A percentile compares a stretch with the other conserved stretches of the same genome.
These are phyloP conservation scores for Penicillium freii DNA, from an alignment of 2,329 filamentous ascomycete genomes.

Conservation along the genomic window DNA sequence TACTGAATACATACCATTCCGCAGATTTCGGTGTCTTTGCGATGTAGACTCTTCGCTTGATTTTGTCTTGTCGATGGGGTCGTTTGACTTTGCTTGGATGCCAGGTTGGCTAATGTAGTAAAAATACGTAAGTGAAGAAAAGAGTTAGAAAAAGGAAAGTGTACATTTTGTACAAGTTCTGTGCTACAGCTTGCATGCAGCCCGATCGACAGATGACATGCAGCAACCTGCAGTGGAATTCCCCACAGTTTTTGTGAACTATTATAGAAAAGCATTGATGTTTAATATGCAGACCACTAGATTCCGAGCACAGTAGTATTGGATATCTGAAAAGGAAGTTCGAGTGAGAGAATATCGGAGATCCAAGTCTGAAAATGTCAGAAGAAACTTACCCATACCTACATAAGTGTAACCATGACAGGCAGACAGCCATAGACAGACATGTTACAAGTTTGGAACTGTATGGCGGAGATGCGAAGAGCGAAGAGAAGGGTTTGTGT, in stretches of 20 bases:
- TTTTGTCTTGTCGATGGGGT: not conserved
- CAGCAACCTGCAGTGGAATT: not conserved
- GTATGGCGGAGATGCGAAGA: not conserved
- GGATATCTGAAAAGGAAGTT: not conserved
- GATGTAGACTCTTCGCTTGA: not conserved
- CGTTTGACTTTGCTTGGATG: not conserved
- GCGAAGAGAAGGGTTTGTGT: not conserved
- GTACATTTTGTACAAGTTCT: not conserved
- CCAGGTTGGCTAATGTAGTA: not conserved
- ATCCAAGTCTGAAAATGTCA: not conserved
- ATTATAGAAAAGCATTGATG: not conserved
- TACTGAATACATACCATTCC: conserved; percentile 1
- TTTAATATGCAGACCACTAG: not conserved
- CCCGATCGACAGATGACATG: not conserved
- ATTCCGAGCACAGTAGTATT: not conserved
- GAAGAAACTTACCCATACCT: not conserved
- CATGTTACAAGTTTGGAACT: not conserved
- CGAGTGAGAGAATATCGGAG: not conserved
- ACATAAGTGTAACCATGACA: not conserved
- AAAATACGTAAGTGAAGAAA: too few species aligned
- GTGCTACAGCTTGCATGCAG: not conserved
- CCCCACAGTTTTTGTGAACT: not conserved
- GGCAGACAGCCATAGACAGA: not conserved
- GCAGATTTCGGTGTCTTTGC: not conserved
- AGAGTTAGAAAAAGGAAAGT: not conserved